Base-by-base conservation (phyloP, 257 asterid species). In the Mentha longifolia region DNA sequence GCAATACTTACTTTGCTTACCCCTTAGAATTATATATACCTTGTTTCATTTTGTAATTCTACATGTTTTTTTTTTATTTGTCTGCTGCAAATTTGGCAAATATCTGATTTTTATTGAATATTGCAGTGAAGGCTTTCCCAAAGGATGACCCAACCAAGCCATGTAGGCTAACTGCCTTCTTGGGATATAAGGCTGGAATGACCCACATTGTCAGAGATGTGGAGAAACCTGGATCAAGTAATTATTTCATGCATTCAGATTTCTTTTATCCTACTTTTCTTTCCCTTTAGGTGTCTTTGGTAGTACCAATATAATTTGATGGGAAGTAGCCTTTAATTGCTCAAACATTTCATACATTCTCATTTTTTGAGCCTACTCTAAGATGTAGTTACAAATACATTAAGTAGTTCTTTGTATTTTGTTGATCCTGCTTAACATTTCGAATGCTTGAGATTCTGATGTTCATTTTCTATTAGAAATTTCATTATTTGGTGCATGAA, bases 101-200 rank as follows among this genome's bases (percentile, higher is more conserved):
- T n/a, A n/a, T 22, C 25, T 22, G 25, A 9, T 72, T 58, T 42
- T 22, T 13, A 14, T 46, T 22, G 9, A 45, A 63, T 72, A 52
- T 64, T 81, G 79, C 85, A 84, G 92, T 87, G 86, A 87, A 87
- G 83, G 86, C 89, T 25, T 87, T 84, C 82, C 92, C 92, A 0
- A 82, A 75, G 82, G 92, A 87, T 87, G 92, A 84, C 31, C 85
- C 67, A 5, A 80, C 80, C 67, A 87, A 87, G 68, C 78, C 88
- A 8, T 76, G 81, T 58, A 87, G 77, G 79, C 79, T 87, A 0
- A 87, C 92, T 4, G 89, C 88, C 61, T 80, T 82, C 79, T 68
- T 87, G 74, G 86, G 86, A 6, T 87, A 84, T 42, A 84, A 84
- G 82, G 89, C 89, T 65, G 89, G 91, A 43, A 86, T 86, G 91